These are phyloP conservation scores for Mycena sp. DNA, from an alignment of 1,284 basidiomycete genomes.

Conservation along the genomic window DNA sequence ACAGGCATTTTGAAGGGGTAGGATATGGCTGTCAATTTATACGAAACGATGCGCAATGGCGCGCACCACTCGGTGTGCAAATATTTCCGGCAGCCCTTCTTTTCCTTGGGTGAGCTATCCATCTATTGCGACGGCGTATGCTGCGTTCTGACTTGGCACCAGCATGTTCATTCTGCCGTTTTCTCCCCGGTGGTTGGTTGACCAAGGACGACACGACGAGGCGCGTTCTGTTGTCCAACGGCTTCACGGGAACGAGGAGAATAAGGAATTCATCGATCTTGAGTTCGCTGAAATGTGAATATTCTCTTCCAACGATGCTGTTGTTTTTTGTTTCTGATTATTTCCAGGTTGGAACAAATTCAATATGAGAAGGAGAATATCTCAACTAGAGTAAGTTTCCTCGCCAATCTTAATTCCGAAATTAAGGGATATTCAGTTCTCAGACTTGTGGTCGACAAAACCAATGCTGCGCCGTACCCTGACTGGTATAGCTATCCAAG, in stretches of 20 bases:
- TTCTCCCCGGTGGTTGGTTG: conserved; percentile 28
- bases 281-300: conserved; percentile 29
- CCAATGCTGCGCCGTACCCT: conserved; percentile 26
- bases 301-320: not conserved
- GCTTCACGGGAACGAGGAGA: conserved; percentile 15
- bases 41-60: conserved; percentile 23
- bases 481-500: conserved; percentile 22
- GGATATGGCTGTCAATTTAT: conserved; percentile 26
- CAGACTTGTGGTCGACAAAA: conserved; percentile 25
- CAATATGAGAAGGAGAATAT: conserved; percentile 24
- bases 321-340: not conserved
- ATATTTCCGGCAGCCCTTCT: conserved; percentile 19
- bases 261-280: conserved; percentile 24
- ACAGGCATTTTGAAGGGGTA: conserved; percentile 17
- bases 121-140: not conserved
- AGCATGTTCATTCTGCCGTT: conserved; percentile 28
- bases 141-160: not conserved
- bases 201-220: conserved; percentile 24
- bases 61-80: conserved; percentile 21
- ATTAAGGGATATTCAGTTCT: conserved; percentile 1
- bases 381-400: conserved; percentile 15
- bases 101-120: conserved; percentile 18
- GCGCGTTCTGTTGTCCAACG: conserved; percentile 17
- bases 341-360: conserved; percentile 23
- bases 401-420: too few species aligned